Conservation (phyloP, 2,329 filamentous ascomycete species). For the Xylaria sp. region DNA sequence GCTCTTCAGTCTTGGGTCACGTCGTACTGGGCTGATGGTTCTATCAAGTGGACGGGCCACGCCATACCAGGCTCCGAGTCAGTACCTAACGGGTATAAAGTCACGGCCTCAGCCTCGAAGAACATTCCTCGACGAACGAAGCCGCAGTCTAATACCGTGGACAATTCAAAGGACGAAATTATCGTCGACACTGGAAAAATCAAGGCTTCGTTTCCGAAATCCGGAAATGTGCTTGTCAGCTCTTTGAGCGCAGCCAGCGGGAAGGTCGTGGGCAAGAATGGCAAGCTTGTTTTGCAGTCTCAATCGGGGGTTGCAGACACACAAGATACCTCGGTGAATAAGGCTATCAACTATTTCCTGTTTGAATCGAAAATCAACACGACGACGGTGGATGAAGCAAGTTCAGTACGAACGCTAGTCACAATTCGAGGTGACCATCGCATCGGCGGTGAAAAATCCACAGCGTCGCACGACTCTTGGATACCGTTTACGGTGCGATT, state of each 20-base stretch:
- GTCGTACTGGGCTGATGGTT: conserved; percentile 65
- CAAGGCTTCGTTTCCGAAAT: conserved; percentile 49
- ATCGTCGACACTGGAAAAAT: conserved; percentile 53
- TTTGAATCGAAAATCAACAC: conserved; percentile 59
- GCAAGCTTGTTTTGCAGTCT: conserved; percentile 58
- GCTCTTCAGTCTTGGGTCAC: conserved; percentile 61
- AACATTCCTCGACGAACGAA: background rate
- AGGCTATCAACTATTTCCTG: conserved; percentile 48
- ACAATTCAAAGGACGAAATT: conserved; percentile 39
- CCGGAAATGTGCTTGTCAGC: conserved; percentile 47
- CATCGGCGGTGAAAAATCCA: conserved; percentile 30
- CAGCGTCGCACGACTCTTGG: conserved; percentile 51
- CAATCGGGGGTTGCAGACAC: conserved; percentile 53
- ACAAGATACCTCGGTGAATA: conserved; percentile 45
- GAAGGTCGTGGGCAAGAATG: conserved; percentile 51
- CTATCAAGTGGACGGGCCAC: conserved; percentile 66
- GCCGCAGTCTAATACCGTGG: conserved; percentile 25
- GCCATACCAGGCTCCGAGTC: conserved; percentile 53
- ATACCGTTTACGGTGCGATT: conserved; percentile 62
- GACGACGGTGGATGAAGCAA: conserved; percentile 53
- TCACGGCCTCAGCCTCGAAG: conserved; percentile 42
- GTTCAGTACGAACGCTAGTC: conserved; percentile 52
- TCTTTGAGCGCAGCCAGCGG: conserved; percentile 48
- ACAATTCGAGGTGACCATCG: conserved; percentile 50
- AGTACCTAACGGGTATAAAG: conserved; percentile 50